phyloP scores from a whole-genome alignment of 2,329 filamentous ascomycete species.

The Exophiala sideris region DNA sequence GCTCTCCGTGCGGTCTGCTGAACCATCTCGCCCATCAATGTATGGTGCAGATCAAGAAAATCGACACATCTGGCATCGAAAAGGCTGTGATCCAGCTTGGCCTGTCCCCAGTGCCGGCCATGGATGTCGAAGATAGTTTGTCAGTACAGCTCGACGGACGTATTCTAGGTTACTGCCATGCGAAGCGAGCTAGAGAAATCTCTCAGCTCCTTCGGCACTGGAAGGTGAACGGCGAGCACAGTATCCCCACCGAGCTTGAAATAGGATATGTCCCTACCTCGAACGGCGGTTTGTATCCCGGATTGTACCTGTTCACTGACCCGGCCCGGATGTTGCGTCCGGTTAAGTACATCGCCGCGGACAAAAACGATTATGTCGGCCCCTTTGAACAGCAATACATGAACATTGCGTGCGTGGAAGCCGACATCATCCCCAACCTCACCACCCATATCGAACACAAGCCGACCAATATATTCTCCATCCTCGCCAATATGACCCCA shows the following conservation, averaged over 20 bases:
- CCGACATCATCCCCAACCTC: conserved; percentile 81
- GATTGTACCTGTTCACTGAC: conserved; percentile 87
- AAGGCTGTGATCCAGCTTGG: conserved; percentile 75
- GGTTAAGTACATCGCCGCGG: conserved; percentile 84
- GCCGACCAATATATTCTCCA: conserved; percentile 94
- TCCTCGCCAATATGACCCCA: conserved; percentile 96
- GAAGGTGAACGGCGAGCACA: conserved; percentile 86
- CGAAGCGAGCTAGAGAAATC: conserved; percentile 75
- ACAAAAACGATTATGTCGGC: conserved; percentile 82
- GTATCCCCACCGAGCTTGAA: conserved; percentile 79
- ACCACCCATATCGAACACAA: conserved; percentile 92
- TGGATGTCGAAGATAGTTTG: conserved; percentile 77
- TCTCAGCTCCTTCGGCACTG: conserved; percentile 86
- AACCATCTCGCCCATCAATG: conserved; percentile 97
- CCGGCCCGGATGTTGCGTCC: conserved; percentile 84
- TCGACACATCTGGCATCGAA: conserved; percentile 73
- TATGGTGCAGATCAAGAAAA: conserved; percentile 71
- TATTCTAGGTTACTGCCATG: conserved; percentile 85
- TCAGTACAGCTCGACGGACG: conserved; percentile 86
- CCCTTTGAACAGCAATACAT: conserved; percentile 97
- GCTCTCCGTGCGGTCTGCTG: conserved; percentile 85
- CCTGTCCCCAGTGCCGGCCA: conserved; percentile 70
- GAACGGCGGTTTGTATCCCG: conserved; percentile 89
- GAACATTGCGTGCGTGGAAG: conserved; percentile 89
- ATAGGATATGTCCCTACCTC: conserved; percentile 88